Evolutionary conservation across 352 stramenopile genomes (phyloP).

Genomic region (Phytophthora quininea): DNA sequence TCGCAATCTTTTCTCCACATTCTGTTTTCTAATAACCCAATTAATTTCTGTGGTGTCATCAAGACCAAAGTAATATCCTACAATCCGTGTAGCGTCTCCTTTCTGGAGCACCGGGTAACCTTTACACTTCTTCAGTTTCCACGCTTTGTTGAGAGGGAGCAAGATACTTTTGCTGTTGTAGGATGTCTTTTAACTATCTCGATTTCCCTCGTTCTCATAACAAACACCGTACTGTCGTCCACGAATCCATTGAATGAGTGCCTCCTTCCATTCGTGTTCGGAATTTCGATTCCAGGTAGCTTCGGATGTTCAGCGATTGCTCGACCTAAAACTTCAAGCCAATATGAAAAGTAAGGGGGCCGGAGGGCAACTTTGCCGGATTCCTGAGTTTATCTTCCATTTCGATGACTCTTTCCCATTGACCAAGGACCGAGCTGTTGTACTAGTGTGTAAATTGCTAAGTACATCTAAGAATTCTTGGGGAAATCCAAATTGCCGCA

Average conservation of each 20-base stretch:
- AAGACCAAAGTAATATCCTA: constrained; percentile 8
- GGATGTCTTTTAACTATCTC: background rate
- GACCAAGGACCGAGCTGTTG: background rate
- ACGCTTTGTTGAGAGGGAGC: background rate
- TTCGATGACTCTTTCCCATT: constrained; percentile 7
- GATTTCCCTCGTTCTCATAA: background rate
- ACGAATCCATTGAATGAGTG: constrained; percentile 12
- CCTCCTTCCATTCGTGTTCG: background rate
- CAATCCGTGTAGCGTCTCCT: background rate
- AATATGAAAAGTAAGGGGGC: constrained; percentile 10
- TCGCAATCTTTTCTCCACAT: constrained; percentile 1
- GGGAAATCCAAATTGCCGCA: constrained; percentile 3
- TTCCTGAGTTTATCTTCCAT: constrained; percentile 2
- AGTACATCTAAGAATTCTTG: constrained; percentile 4
- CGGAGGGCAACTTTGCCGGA: constrained; percentile 10
- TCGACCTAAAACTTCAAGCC: constrained; percentile 1
- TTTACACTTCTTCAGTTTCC: background rate
- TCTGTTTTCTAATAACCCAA: constrained; percentile 3
- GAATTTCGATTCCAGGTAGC: constrained; percentile 1
- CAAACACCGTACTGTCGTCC: constrained; percentile 10
- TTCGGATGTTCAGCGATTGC: background rate
- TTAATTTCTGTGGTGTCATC: background rate
- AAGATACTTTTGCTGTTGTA: constrained; percentile 4
- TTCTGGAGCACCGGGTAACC: constrained; percentile 6
- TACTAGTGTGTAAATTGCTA: constrained; percentile 2